phyloP scores from a whole-genome alignment of 371 early-diverging fungal genomes.

The Actinomucor elegans region DNA sequence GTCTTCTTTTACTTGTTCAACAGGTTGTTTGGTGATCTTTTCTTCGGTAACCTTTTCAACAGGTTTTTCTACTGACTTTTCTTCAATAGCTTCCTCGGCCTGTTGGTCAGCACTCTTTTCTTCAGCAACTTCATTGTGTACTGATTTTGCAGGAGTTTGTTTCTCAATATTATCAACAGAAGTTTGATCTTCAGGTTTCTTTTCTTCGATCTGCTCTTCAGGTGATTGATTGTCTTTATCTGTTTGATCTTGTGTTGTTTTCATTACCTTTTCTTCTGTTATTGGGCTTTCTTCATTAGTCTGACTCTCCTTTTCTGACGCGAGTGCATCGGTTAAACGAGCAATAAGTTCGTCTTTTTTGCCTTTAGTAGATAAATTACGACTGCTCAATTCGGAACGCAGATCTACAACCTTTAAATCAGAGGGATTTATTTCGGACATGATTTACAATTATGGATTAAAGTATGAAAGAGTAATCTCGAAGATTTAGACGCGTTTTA shows the following conservation, averaged over 20 bases:
- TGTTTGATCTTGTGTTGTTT: not conserved
- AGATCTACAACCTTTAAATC: conserved; percentile 64
- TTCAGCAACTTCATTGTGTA: conserved; percentile 9
- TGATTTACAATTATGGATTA: not conserved
- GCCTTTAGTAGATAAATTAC: conserved; percentile 64
- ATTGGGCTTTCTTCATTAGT: conserved; percentile 13
- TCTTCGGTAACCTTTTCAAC: not conserved
- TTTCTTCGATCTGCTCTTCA: not conserved
- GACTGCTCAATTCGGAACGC: conserved; percentile 58
- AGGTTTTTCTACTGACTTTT: conserved; percentile 17
- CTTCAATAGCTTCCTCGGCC: not conserved
- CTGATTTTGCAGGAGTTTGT: not conserved
- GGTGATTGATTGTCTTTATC: not conserved
- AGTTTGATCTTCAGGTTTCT: not conserved
- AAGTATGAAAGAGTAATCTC: too few species aligned
- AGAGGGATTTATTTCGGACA: conserved; percentile 16
- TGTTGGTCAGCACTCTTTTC: not conserved
- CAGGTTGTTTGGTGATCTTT: not conserved
- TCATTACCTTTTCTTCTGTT: conserved; percentile 22
- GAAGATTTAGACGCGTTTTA: too few species aligned
- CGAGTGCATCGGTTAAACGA: conserved; percentile 62
- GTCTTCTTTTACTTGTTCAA: not conserved
- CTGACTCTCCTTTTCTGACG: not conserved
- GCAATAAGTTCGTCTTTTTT: conserved; percentile 72
- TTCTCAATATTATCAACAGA: not conserved